Conservation (phyloP, 148 eudicot genomes). For the Vaccinium macrocarpon region DNA sequence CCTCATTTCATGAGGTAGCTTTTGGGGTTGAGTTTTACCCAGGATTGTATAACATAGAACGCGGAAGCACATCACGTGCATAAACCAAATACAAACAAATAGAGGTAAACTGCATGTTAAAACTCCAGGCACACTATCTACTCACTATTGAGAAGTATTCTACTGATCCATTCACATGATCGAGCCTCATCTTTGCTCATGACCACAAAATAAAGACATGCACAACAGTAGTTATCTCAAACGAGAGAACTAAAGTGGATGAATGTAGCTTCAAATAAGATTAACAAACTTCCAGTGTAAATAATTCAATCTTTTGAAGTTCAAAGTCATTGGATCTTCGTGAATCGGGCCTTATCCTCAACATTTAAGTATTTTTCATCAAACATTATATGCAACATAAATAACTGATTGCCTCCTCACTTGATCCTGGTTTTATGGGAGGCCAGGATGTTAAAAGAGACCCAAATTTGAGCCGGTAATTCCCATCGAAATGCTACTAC, state of each 20-base stretch:
- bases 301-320: neutral
- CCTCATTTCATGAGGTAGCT: too few species aligned
- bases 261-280: neutral
- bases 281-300: neutral
- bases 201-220: neutral
- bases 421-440: neutral
- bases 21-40: too few species aligned
- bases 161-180: too few species aligned
- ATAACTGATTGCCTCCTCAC: neutral
- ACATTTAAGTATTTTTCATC: neutral
- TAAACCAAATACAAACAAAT: neutral
- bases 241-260: neutral
- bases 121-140: neutral
- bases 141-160: too few species aligned
- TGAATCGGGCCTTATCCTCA: neutral
- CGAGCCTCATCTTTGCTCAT: neutral
- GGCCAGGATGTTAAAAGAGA: slow-evolving; percentile 13
- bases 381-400: neutral
- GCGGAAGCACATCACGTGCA: neutral
- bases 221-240: neutral
- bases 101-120: neutral
- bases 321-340: neutral
- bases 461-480: neutral
- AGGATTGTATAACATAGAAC: too few species aligned
- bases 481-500: slow-evolving; percentile 1